Evolutionary conservation across 306 rosid genomes (phyloP).

Genomic region (Phaseolus lunatus): DNA sequence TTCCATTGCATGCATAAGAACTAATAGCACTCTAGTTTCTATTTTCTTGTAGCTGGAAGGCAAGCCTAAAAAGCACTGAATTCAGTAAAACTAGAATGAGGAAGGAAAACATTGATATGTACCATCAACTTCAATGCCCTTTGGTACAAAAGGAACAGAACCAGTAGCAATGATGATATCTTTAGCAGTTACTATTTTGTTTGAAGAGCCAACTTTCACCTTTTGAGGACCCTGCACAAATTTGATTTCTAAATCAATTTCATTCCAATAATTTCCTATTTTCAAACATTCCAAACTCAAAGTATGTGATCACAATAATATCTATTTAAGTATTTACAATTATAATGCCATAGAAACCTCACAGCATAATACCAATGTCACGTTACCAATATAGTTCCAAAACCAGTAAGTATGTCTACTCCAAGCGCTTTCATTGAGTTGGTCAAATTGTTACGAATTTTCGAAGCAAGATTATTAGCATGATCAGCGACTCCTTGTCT

Average conservation of each 20-base stretch:
- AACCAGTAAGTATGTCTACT: constrained; percentile 92
- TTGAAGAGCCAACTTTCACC: constrained; percentile 87
- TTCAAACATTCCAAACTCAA: constrained; percentile 27
- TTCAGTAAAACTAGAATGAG: constrained; percentile 34
- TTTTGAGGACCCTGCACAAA: constrained; percentile 83
- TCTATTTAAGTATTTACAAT: neutral
- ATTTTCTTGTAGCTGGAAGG: neutral
- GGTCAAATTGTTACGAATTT: constrained; percentile 88
- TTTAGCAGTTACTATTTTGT: constrained; percentile 81
- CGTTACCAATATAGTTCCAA: constrained; percentile 85
- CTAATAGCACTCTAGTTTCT: neutral
- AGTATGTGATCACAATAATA: neutral
- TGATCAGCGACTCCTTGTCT: constrained; percentile 99
- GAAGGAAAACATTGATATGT: constrained; percentile 41
- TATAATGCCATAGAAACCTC: constrained; percentile 2
- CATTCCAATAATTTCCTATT: neutral
- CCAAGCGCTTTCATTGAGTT: constrained; percentile 96
- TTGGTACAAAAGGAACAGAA: constrained; percentile 96
- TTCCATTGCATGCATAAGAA: neutral
- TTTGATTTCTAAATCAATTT: constrained; percentile 21
- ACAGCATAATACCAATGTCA: constrained; percentile 22
- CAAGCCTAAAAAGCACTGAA: constrained; percentile 16
- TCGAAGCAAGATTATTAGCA: constrained; percentile 94
- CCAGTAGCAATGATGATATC: constrained; percentile 95
- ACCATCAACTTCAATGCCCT: constrained; percentile 99